These are phyloP conservation scores for Penicillium mononematosum DNA, from an alignment of 495 filamentous ascomycete species.

Conservation along the genomic window DNA sequence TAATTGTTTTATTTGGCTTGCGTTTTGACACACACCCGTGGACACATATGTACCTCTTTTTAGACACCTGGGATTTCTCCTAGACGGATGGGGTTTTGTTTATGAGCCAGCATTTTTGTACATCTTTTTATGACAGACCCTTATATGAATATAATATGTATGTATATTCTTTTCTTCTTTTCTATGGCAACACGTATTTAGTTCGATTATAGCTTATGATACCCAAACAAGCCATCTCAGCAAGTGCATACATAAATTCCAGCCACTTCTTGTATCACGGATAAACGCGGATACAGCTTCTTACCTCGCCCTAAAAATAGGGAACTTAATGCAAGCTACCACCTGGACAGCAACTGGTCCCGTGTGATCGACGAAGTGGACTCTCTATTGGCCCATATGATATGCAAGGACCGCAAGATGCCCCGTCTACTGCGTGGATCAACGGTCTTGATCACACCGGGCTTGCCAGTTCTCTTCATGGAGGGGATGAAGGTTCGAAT, in stretches of 20 bases:
- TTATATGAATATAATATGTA: constrained; percentile 1
- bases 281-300: neutral
- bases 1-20: neutral
- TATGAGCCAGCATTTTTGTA: constrained; percentile 1
- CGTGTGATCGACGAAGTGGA: neutral
- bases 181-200: neutral
- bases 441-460: neutral
- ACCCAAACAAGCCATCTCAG: neutral
- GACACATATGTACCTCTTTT: neutral
- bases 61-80: neutral
- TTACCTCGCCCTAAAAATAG: neutral
- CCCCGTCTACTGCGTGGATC: neutral
- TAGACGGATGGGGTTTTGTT: constrained; percentile 5
- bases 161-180: neutral
- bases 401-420: neutral
- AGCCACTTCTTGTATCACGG: neutral
- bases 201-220: neutral
- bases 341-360: neutral
- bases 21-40: constrained; percentile 4
- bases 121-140: neutral
- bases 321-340: neutral
- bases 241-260: neutral
- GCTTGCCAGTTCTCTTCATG: neutral
- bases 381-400: neutral
- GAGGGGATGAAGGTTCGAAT: neutral